Evolutionary conservation across 176 grass and related monocot species (phyloP), one percentile per base, ranked within the genome.

Genomic region (Cenchrus fungigraminus): DNA sequence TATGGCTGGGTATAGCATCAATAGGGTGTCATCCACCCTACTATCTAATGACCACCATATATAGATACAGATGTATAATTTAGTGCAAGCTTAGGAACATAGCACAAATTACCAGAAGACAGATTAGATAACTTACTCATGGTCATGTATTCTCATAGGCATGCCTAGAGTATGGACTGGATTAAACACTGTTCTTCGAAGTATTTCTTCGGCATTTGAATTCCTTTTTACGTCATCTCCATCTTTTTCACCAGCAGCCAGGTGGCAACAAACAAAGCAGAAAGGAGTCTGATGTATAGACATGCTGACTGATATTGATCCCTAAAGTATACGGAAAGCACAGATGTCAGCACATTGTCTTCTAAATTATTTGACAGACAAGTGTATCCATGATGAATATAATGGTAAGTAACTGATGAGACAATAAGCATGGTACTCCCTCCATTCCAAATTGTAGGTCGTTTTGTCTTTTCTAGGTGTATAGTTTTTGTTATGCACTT

Each of bases 241-340:
- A 68, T 93, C 80, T 77, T 90, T 98, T 91, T 95, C 89, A 84
- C 95, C 95, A 55, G 95, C 89, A 50, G 92, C 79, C 40, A 98
- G 87, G 71, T 98, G 95, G 82, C 91, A 91, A 82, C 92, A 98
- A 37, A 93, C 90, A 88, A 98, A 98, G 76, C 95, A 95, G 90
- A 95, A 91, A 56, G 81, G 68, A 54, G 92, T 95, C 78, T 93
- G 87, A 89, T 98, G 78, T 95, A 98, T 85, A 64, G 89, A 98
- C 95, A 98, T 88, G 91, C 95, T 98, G 66, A 91, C 95, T 82
- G 95, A 98, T 95, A 98, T 82, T 79, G 95, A 91, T 75, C 95
- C 95, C 95, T 98, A 83, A 16, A 90, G 55, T 71, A 94, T 66
- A 59, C 79, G 32, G 31, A 79, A 87, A 25, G 53, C 63, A 76